These are phyloP conservation scores for Leccinum truebloodii DNA, from an alignment of 768 basidiomycete genomes.

Conservation along the genomic window DNA sequence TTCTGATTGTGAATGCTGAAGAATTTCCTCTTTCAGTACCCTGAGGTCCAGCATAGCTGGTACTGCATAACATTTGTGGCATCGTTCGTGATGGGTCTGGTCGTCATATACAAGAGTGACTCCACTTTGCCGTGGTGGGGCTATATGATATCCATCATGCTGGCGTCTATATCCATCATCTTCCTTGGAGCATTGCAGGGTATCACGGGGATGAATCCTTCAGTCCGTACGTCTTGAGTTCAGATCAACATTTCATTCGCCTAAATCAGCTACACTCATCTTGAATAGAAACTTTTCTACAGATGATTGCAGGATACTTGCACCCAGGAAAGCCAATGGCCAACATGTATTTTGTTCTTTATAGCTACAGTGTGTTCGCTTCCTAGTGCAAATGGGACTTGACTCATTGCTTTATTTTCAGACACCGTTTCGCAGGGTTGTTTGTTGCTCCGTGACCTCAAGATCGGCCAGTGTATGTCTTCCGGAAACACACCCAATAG, in stretches of 20 bases:
- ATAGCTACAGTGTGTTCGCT: conserved; percentile 44
- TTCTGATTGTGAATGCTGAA: conserved; percentile 12
- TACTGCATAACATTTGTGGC: conserved; percentile 27
- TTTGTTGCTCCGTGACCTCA: conserved; percentile 59
- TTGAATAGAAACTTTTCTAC: conserved; percentile 30
- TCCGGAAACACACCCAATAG: conserved; percentile 17
- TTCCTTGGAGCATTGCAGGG: conserved; percentile 57
- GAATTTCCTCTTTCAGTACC: conserved; percentile 26
- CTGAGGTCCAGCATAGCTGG: conserved; percentile 37
- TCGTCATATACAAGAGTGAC: conserved; percentile 51
- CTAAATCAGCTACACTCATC: not conserved
- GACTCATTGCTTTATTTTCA: conserved; percentile 36
- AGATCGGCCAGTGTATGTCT: conserved; percentile 35
- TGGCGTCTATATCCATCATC: conserved; percentile 50
- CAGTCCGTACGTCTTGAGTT: conserved; percentile 22
- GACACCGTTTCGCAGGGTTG: conserved; percentile 51
- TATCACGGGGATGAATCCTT: conserved; percentile 39
- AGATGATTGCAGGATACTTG: conserved; percentile 41
- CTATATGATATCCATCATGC: conserved; percentile 51
- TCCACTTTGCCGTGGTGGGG: conserved; percentile 64
- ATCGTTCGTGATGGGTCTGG: conserved; percentile 52
- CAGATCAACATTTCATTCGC: not conserved
- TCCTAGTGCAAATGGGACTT: conserved; percentile 12
- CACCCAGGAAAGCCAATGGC: conserved; percentile 41
- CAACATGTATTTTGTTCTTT: conserved; percentile 47